phyloP scores from a whole-genome alignment of 805 yeast genomes.

The Sungouiella thailandica region DNA sequence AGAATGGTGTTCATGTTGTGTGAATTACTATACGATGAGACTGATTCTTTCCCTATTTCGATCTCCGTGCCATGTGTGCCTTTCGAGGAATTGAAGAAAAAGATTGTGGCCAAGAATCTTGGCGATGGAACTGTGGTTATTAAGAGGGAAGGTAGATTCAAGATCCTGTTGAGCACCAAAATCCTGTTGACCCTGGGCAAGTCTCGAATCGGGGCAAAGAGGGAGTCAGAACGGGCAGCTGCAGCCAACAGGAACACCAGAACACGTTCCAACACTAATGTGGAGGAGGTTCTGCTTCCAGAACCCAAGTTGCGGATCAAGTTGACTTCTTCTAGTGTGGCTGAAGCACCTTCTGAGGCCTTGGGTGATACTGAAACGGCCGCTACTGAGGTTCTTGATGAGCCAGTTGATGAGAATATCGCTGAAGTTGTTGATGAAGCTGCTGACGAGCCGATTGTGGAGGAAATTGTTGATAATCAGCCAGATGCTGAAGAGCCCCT shows the following conservation, averaged over 20 bases:
- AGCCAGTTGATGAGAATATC: too few species aligned
- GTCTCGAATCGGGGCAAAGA: neutral
- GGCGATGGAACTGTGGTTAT: constrained; percentile 54
- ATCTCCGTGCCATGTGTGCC: constrained; percentile 62
- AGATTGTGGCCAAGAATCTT: constrained; percentile 53
- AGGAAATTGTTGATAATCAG: too few species aligned
- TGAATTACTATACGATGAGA: constrained; percentile 59
- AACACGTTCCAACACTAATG: constrained; percentile 3
- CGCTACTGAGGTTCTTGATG: too few species aligned
- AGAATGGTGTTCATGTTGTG: constrained; percentile 61
- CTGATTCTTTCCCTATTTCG: constrained; percentile 55
- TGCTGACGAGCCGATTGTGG: too few species aligned
- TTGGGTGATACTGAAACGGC: too few species aligned
- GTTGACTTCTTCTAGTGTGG: too few species aligned
- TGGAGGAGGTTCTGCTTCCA: constrained; percentile 12
- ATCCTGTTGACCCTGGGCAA: constrained; percentile 2
- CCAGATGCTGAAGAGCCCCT: constrained; percentile 2
- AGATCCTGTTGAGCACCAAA: constrained; percentile 37
- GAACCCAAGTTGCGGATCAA: too few species aligned
- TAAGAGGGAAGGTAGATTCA: constrained; percentile 55
- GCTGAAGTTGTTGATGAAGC: too few species aligned
- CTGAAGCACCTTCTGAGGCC: too few species aligned
- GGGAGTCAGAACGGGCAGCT: neutral
- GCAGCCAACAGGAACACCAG: neutral
- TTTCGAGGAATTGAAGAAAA: constrained; percentile 40